phyloP scores from a whole-genome alignment of 2,329 filamentous ascomycete genomes.

The Ustulina deusta region DNA sequence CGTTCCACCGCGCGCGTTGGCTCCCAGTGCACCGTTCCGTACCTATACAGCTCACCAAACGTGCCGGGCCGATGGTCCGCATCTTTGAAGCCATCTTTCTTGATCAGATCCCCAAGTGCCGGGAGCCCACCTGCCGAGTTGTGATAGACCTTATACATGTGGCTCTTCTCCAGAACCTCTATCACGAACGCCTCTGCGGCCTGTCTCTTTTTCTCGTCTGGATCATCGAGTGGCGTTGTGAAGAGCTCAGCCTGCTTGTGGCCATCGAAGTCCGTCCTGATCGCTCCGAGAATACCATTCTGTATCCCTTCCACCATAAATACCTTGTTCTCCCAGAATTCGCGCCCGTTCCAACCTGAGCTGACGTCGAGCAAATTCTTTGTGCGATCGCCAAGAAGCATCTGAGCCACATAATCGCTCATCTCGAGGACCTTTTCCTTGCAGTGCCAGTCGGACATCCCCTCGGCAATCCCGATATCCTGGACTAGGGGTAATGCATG shows the following conservation, averaged over 20 bases:
- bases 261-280: conserved; percentile 49
- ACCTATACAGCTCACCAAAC: conserved; percentile 52
- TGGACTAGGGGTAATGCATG: conserved; percentile 47
- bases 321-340: conserved; percentile 51
- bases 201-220: conserved; percentile 44
- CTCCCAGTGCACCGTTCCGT: conserved; percentile 53
- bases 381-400: conserved; percentile 53
- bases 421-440: conserved; percentile 45
- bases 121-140: conserved; percentile 50
- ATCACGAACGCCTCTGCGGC: conserved; percentile 51
- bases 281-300: conserved; percentile 47
- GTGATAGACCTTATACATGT: conserved; percentile 56
- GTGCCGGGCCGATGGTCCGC: conserved; percentile 51
- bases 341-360: conserved; percentile 51
- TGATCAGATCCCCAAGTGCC: conserved; percentile 51
- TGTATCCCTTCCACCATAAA: conserved; percentile 49
- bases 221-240: conserved; percentile 50
- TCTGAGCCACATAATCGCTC: conserved; percentile 55
- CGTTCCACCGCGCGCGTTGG: conserved; percentile 46
- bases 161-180: conserved; percentile 51
- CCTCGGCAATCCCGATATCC: conserved; percentile 52
- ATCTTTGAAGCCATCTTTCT: conserved; percentile 44
- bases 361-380: conserved; percentile 49
- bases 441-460: conserved; percentile 44
- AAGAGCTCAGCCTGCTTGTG: conserved; percentile 50